phyloP scores from a whole-genome alignment of 2,329 filamentous ascomycete genomes.

The Pseudohalonectria lignicola region DNA sequence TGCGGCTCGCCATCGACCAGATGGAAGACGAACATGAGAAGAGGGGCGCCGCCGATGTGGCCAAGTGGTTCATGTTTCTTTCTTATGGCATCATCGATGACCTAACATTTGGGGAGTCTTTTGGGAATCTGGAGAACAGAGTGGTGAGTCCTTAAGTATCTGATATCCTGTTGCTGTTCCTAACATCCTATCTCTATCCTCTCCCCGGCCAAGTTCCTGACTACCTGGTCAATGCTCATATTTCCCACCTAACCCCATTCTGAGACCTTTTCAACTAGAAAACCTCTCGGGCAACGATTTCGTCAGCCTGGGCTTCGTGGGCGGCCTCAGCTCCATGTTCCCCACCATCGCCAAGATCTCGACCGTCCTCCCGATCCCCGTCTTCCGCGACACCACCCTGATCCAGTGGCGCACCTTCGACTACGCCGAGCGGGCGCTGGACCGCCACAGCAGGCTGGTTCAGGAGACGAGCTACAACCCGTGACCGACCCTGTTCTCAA shows the following conservation, averaged over 20 bases:
- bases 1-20: conserved; percentile 25
- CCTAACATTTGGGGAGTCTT: conserved; percentile 44
- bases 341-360: conserved; percentile 15
- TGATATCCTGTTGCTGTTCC: not conserved
- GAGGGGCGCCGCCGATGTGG: conserved; percentile 28
- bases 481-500: conserved; percentile 23
- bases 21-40: conserved; percentile 31
- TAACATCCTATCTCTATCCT: no score
- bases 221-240: not conserved
- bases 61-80: conserved; percentile 44
- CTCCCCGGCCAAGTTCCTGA: not conserved
- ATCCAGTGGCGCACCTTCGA: conserved; percentile 2
- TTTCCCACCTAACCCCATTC: no score
- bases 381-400: conserved; percentile 9
- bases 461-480: conserved; percentile 3
- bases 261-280: conserved; percentile 22
- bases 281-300: conserved; percentile 29
- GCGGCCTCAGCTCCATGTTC: conserved; percentile 15
- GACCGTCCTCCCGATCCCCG: conserved; percentile 12
- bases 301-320: conserved; percentile 13
- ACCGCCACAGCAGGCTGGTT: conserved; percentile 10
- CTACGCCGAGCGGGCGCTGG: conserved; percentile 7
- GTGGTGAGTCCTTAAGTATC: conserved; percentile 22
- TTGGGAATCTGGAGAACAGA: conserved; percentile 36
- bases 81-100: conserved; percentile 42